Evolutionary conservation across 345 rosid genomes (phyloP).

Genomic region (Trapa incisa): DNA sequence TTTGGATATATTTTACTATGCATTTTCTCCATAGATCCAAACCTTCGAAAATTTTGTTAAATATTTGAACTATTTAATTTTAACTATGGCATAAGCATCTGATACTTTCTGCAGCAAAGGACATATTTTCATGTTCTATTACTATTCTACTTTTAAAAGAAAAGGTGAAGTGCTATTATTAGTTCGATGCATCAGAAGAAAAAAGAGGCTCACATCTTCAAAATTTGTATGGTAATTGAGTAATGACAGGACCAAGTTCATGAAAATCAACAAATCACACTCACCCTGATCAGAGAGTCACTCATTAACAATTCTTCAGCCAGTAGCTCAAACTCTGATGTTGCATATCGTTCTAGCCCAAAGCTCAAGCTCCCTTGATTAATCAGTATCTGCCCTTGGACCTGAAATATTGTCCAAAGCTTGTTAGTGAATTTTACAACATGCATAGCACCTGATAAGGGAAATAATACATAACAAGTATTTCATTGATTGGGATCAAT

Average conservation of each 20-base stretch:
- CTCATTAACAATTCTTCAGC: slow-evolving; percentile 98
- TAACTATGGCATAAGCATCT: background rate
- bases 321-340: slow-evolving; percentile 88
- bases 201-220: background rate
- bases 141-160: background rate
- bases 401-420: slow-evolving; percentile 30
- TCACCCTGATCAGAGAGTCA: slow-evolving; percentile 79
- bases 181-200: background rate
- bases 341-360: slow-evolving; percentile 76
- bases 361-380: slow-evolving; percentile 74
- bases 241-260: background rate
- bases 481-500: background rate
- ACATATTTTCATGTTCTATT: background rate
- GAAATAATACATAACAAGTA: background rate
- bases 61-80: background rate
- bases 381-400: slow-evolving; percentile 82
- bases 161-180: background rate
- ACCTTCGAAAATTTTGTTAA: background rate
- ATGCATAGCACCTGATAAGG: background rate
- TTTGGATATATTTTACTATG: background rate
- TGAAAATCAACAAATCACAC: background rate
- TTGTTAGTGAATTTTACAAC: background rate
- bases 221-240: background rate
- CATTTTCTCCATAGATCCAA: background rate
- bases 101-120: background rate